Percentiles rank a stretch among this genome's conserved stretches.
Evolutionary conservation across 169 alveolate genomes (phyloP).

Genomic region (Plasmodium gaboni): DNA sequence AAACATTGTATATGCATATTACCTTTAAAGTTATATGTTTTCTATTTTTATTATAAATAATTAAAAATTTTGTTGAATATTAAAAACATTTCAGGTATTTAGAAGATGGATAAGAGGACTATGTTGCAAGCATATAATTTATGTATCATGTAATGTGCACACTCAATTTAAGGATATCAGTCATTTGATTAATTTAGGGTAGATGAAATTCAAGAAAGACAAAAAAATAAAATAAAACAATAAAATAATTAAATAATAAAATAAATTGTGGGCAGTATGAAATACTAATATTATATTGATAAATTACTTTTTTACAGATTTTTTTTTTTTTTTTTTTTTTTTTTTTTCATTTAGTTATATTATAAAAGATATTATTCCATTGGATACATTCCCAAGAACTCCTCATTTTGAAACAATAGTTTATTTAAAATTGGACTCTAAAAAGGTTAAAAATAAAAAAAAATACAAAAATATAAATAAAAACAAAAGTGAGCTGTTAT

Average conservation of each 20-base stretch:
- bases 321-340: neutral
- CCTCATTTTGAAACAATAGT: slow-evolving; percentile 64
- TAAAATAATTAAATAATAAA: no score
- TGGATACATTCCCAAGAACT: slow-evolving; percentile 75
- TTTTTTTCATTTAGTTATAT: slow-evolving; percentile 36
- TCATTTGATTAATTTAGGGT: slow-evolving; percentile 72
- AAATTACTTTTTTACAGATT: slow-evolving; percentile 2
- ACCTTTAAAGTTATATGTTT: no score
- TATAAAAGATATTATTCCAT: slow-evolving; percentile 64
- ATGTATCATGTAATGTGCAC: slow-evolving; percentile 64
- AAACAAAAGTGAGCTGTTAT: no score
- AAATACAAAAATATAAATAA: neutral
- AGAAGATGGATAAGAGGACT: slow-evolving; percentile 76
- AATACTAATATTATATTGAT: no score
- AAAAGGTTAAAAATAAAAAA: slow-evolving; percentile 24
- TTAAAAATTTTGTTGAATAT: no score
- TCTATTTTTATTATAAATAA: neutral
- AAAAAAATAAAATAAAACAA: neutral
- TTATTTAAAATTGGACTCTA: slow-evolving; percentile 54
- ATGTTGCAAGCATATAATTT: slow-evolving; percentile 45
- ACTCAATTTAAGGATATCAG: slow-evolving; percentile 62
- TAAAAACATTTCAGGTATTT: slow-evolving; percentile 29
- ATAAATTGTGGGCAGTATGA: no score
- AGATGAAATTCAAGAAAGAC: neutral
- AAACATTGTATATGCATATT: neutral